Percentiles rank a stretch among this genome's conserved stretches.
Conservation (phyloP, 805 yeast genomes). For the Starmera caribaea region DNA sequence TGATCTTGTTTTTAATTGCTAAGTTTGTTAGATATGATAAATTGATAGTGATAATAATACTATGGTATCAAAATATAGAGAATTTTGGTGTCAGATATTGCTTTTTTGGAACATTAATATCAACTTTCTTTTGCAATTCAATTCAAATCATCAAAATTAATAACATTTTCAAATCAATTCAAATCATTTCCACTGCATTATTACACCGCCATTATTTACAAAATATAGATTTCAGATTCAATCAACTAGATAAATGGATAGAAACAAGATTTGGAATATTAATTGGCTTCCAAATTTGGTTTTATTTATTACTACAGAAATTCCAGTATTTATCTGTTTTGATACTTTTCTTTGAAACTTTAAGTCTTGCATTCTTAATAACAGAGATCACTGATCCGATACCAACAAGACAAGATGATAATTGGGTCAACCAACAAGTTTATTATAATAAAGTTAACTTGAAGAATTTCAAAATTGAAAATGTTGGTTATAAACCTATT, state of each 20-base stretch:
- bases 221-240: slow-evolving; percentile 5
- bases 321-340: slow-evolving; percentile 6
- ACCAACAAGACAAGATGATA: slow-evolving; percentile 9
- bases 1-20: not conserved
- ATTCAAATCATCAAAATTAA: not conserved
- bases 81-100: slow-evolving; percentile 2
- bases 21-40: not conserved
- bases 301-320: slow-evolving; percentile 1
- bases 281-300: slow-evolving; percentile 10
- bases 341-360: slow-evolving; percentile 9
- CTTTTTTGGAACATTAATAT: slow-evolving; percentile 4
- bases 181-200: slow-evolving; percentile 5
- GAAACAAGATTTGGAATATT: slow-evolving; percentile 11
- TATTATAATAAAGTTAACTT: slow-evolving; percentile 6
- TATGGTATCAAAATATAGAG: slow-evolving; percentile 5
- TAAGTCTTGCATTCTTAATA: slow-evolving; percentile 10
- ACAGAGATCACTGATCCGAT: slow-evolving; percentile 9
- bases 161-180: slow-evolving; percentile 3
- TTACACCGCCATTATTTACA: slow-evolving; percentile 10
- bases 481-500: slow-evolving; percentile 10
- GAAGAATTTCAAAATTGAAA: slow-evolving; percentile 1
- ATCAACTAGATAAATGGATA: slow-evolving; percentile 10
- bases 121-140: slow-evolving; percentile 5
- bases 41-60: slow-evolving; percentile 3
- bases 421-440: slow-evolving; percentile 10